Percentiles rank a stretch among this genome's conserved stretches.
These are phyloP conservation scores for Cyclocybe aegerita DNA, from an alignment of 768 basidiomycete species.

Conservation along the genomic window DNA sequence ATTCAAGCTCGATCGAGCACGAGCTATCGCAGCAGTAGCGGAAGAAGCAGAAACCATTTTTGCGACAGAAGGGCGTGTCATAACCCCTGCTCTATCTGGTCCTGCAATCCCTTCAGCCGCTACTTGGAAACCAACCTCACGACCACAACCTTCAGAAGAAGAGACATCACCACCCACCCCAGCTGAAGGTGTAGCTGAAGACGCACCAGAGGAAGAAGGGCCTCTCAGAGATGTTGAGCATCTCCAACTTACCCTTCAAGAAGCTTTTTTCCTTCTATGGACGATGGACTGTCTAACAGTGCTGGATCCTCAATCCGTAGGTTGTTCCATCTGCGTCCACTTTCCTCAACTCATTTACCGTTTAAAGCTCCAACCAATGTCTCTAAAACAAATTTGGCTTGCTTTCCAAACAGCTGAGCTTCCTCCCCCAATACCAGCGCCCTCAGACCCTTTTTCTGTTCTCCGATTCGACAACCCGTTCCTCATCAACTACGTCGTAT, in stretches of 20 bases:
- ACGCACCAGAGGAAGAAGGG: slow-evolving; percentile 44
- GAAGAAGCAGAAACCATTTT: slow-evolving; percentile 81
- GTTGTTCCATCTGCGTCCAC: slow-evolving; percentile 12
- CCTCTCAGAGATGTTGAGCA: slow-evolving; percentile 79
- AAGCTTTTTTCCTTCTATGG: slow-evolving; percentile 89
- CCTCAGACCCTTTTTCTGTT: slow-evolving; percentile 11
- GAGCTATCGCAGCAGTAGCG: slow-evolving; percentile 79
- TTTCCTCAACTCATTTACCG: slow-evolving; percentile 4
- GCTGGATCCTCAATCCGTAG: slow-evolving; percentile 63
- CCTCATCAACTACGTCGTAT: slow-evolving; percentile 83
- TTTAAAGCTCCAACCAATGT: slow-evolving; percentile 52
- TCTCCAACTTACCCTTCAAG: slow-evolving; percentile 84
- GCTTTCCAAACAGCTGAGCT: slow-evolving; percentile 60
- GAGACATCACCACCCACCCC: slow-evolving; percentile 15
- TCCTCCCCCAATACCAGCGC: slow-evolving; percentile 34
- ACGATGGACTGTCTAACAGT: slow-evolving; percentile 80
- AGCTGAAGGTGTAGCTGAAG: slow-evolving; percentile 29
- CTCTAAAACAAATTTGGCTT: slow-evolving; percentile 59
- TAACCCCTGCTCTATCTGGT: slow-evolving; percentile 57
- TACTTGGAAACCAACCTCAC: slow-evolving; percentile 65
- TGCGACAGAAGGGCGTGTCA: slow-evolving; percentile 62
- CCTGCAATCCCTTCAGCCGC: slow-evolving; percentile 75
- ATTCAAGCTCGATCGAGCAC: slow-evolving; percentile 91
- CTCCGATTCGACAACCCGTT: slow-evolving; percentile 88
- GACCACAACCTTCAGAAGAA: slow-evolving; percentile 4